phyloP scores from a whole-genome alignment of 257 asterid species.

The Ocimum tenuiflorum region DNA sequence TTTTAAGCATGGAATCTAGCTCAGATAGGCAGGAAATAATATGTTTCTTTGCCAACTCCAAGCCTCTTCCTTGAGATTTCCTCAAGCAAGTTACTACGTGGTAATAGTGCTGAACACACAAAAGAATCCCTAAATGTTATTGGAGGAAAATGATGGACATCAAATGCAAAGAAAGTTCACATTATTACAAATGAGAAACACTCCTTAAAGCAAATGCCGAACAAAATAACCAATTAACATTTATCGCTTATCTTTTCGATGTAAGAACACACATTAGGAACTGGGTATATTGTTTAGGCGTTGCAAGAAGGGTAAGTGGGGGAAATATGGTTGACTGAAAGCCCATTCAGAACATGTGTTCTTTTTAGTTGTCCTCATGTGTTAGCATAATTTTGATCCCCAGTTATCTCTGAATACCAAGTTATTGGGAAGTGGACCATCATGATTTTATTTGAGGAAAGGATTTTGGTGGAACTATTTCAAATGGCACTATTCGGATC shows the following conservation, averaged over 20 bases:
- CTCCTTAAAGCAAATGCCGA: background rate
- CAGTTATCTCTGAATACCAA: background rate
- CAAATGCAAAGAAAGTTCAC: background rate
- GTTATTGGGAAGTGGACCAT: background rate
- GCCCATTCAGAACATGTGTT: background rate
- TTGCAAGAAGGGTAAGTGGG: background rate
- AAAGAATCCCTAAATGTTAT: constrained; percentile 23
- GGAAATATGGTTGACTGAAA: background rate
- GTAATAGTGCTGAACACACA: constrained; percentile 70
- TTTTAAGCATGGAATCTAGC: constrained; percentile 74
- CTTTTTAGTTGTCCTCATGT: background rate
- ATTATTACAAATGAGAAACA: background rate
- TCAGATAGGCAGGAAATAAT: constrained; percentile 63
- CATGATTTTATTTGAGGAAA: background rate
- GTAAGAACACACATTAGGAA: background rate
- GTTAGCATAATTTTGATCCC: background rate
- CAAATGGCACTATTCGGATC: background rate
- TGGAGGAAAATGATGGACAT: constrained; percentile 12
- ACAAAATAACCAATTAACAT: background rate
- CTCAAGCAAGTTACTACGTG: constrained; percentile 70
- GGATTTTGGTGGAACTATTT: background rate
- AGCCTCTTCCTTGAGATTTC: constrained; percentile 96
- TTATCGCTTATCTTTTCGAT: background rate
- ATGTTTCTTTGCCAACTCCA: constrained; percentile 95
- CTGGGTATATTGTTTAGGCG: background rate